Evolutionary conservation across 345 rosid species (phyloP).

Genomic region (Citrus trifoliata): DNA sequence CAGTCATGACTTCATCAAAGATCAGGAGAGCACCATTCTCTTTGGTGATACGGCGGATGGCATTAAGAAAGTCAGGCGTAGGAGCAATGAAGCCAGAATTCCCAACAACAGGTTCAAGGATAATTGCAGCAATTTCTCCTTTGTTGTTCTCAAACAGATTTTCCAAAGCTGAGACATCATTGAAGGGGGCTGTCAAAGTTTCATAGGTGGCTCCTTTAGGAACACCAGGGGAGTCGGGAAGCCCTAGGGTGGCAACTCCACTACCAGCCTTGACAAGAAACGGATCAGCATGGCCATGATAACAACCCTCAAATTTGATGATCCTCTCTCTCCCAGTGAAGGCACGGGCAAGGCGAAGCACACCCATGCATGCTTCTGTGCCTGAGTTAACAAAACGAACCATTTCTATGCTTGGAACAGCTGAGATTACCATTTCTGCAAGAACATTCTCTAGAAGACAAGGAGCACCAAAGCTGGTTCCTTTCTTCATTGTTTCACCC

Average conservation of each 20-base stretch:
- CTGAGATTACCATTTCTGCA: constrained; percentile 92
- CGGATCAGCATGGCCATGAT: constrained; percentile 96
- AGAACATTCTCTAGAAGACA: constrained; percentile 87
- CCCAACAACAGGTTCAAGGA: constrained; percentile 93
- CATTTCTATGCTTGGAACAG: constrained; percentile 93
- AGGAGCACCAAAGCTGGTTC: constrained; percentile 99
- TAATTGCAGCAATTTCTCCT: constrained; percentile 73
- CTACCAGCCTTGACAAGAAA: constrained; percentile 96
- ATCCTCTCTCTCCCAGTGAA: constrained; percentile 64
- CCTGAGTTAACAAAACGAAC: constrained; percentile 91
- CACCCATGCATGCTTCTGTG: constrained; percentile 98
- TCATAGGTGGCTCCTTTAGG: constrained; percentile 80
- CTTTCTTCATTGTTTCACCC: constrained; percentile 92
- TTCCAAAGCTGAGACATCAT: constrained; percentile 61
- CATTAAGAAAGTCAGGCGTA: constrained; percentile 63
- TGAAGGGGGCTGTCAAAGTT: constrained; percentile 76
- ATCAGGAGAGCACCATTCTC: constrained; percentile 68
- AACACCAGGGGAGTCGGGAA: constrained; percentile 96
- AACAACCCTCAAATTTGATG: constrained; percentile 94
- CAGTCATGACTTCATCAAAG: constrained; percentile 95
- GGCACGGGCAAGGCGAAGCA: constrained; percentile 94
- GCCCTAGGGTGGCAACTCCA: constrained; percentile 90
- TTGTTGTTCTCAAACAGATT: constrained; percentile 53
- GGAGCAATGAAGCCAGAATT: constrained; percentile 87
- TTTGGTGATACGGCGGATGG: constrained; percentile 48